Percentiles rank a stretch among this genome's conserved stretches.
Conservation (phyloP, 2,329 filamentous ascomycete species). For the Fusarium coffeatum region DNA sequence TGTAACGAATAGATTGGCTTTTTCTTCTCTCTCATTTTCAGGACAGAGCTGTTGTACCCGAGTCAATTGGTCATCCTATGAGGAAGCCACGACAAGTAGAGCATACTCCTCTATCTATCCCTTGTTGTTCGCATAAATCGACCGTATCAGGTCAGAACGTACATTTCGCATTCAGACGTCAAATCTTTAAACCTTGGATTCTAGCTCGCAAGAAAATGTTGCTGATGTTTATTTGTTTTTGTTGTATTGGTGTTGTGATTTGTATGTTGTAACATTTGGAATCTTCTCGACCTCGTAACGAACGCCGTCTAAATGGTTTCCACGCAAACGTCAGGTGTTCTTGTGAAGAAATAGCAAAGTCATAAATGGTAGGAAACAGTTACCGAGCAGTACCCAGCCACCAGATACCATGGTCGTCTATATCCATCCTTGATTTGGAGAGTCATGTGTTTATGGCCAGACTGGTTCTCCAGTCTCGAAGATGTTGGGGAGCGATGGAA, state of each 20-base stretch:
- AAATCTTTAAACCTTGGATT: conserved; percentile 22
- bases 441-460: conserved; percentile 4
- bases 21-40: conserved; percentile 9
- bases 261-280: conserved; percentile 20
- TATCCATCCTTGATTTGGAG: conserved; percentile 4
- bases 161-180: conserved; percentile 8
- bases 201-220: conserved; percentile 29
- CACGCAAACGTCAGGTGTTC: conserved; percentile 26
- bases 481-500: conserved; percentile 3
- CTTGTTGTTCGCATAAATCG: conserved; percentile 12
- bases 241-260: not conserved
- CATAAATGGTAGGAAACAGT: conserved; percentile 18
- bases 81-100: not conserved
- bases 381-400: not conserved
- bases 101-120: conserved; percentile 4
- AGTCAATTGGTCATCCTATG: not conserved
- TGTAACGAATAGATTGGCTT: conserved; percentile 25
- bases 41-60: conserved; percentile 14
- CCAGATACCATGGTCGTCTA: conserved; percentile 16
- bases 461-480: not conserved
- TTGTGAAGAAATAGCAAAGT: conserved; percentile 18
- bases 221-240: conserved; percentile 4
- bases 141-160: conserved; percentile 20
- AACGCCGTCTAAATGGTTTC: conserved; percentile 45
- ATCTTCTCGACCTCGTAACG: conserved; percentile 29